Evolutionary conservation across 2,329 filamentous ascomycete species (phyloP), one percentile per base, ranked within the genome.

Genomic region (Lizonia empirigonia): DNA sequence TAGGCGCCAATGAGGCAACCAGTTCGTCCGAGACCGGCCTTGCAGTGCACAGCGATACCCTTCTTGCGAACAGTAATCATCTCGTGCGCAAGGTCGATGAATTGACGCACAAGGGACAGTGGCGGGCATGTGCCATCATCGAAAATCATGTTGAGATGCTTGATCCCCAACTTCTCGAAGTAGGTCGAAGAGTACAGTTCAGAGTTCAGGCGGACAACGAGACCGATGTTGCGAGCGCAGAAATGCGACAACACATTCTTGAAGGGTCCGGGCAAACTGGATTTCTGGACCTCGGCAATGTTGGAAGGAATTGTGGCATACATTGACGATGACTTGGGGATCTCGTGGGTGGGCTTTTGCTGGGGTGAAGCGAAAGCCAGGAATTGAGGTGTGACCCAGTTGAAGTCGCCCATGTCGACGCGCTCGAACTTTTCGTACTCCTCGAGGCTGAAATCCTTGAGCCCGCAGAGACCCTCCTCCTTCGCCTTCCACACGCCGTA

Each of bases 401-500:
- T 99, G 87, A 99, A 99, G 77, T 99, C 94, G 58, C 94, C 94
- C 80, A 97, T 91, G 72, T 99, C 94, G 16, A 99, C 94, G 51
- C 94, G 85, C 78, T 99, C 94, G 66, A 85, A 99, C 71, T 85
- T 88, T 77, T 99, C 94, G 72, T 99, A 99, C 84, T 97, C 91
- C 77, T 97, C 92, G 16, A 99, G 82, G 67, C 93, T 92, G 71
- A 99, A 99, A 71, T 94, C 91, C 71, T 95, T 91, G 53, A 99
- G 80, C 46, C 90, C 89, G 69, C 92, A 95, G 66, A 96, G 87
- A 38, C 89, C 88, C 75, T 97, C 90, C 71, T 99, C 94, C 79
- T 97, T 99, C 36, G 94, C 94, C 74, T 93, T 96, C 93, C 94
- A 99, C 15, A 99, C 91, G 53, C 94, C 94, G 68, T 99, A 99